Base-by-base conservation (phyloP, 1,139 yeast species). In the Blastobotrys illinoisensis region DNA sequence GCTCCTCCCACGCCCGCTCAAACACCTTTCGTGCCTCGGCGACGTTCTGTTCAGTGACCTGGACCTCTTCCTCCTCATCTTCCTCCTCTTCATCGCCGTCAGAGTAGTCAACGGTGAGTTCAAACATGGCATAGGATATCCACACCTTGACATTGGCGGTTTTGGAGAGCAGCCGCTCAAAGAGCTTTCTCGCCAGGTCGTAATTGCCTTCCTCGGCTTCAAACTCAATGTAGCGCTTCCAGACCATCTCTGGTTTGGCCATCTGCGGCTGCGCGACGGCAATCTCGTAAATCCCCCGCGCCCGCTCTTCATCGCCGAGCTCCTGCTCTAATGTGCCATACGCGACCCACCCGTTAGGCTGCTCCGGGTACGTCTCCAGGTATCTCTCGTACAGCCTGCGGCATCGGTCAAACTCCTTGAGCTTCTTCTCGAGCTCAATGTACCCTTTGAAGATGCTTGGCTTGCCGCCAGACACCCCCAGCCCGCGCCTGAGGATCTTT, bases 61-160 rank as follows among this genome's bases (percentile, higher is more conserved):
- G 62, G 52, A 64, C 58, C 51, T 61, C 69, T 2, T 59, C 58
- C 47, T 81, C 77, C 54, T 78, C 85, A 26, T 79, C 74, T 16
- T 78, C 81, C 23, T 71, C 74, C 11, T 71, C 75, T 11, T 71
- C 75, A 69, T 71, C 47, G 55, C 58, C 57, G 54, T 62, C 55
- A 52, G 61, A 66, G 18, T 61, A 59, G 2, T 91, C 91, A 2
- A 85, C 79, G 1, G 84, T 75, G 1, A 87, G 74, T 65, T 89
- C 96, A 66, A 86, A 86, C 59, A 83, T 71, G 1, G 96, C 95
- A 63, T 74, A 78, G 16, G 83, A 76, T 7, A 87, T 78, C 93
- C 95, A 88, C 1, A 76, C 70, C 48, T 74, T 71, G 6, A 81
- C 75, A 40, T 70, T 67, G 14, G 60, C 58, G 9, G 74, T 70